A percentile compares a stretch with the other conserved stretches of the same genome.
Conservation (phyloP, 305 asterid species). For the Fraxinus latifolia region DNA sequence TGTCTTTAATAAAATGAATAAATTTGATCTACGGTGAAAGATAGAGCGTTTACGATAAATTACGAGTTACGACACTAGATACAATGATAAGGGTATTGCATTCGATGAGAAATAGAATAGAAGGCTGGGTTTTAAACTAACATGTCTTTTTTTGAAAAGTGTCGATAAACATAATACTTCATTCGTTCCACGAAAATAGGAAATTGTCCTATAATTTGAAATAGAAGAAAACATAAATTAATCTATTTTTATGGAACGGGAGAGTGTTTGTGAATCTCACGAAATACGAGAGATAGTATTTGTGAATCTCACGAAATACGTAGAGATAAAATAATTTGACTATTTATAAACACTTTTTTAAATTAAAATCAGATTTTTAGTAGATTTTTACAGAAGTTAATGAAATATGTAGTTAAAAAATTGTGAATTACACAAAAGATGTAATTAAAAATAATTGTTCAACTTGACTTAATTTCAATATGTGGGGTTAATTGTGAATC, state of each 20-base stretch:
- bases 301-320: too few relatives aligned
- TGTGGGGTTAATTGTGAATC: neutral
- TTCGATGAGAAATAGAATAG: neutral
- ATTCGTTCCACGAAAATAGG: neutral
- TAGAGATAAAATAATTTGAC: neutral
- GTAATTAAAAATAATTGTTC: too few relatives aligned
- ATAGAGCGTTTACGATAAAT: neutral
- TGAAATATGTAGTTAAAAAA: too few relatives aligned
- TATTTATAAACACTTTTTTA: neutral
- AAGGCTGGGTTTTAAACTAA: neutral
- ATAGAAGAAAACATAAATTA: neutral
- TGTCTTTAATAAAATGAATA: neutral
- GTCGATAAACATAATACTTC: neutral
- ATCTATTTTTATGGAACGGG: neutral
- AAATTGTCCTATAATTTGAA: neutral
- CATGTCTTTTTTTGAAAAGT: neutral
- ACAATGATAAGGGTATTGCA: neutral
- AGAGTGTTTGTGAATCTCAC: neutral
- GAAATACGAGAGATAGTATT: too few relatives aligned
- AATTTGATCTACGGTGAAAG: neutral
- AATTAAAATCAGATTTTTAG: too few relatives aligned
- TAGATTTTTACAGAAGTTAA: too few relatives aligned
- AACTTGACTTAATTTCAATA: too few relatives aligned
- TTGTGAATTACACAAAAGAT: neutral
- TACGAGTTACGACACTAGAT: neutral